Base-by-base conservation (phyloP, 1,284 basidiomycete species). In the Caloboletus firmus region DNA sequence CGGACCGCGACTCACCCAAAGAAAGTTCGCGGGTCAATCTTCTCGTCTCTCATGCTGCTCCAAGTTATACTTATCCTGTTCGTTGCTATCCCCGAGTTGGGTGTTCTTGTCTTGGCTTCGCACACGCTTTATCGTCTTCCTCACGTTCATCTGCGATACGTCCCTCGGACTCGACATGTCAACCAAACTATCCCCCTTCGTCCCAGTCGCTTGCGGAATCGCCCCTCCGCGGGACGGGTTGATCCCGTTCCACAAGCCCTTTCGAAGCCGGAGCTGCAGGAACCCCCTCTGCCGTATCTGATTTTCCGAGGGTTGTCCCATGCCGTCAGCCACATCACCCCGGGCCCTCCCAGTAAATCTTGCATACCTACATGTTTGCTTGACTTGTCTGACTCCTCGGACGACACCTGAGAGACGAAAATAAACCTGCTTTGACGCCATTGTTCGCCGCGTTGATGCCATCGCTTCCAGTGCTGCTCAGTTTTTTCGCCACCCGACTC, bases 191-290 rank as follows among this genome's bases (percentile, higher is more conserved):
- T 43, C 8, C 40, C 43, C 39, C 5, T 35, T 45, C 49, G 36
- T 49, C 8, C 50, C 20, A 7, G 9, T 39, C 11, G 45, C 34
- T 42, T 35, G 51, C 57, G 64, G 60, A 52, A 43, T n/a, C 50
- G 46, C 62, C 57, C 57, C 60, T 63, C 63, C 61, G 61, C 63
- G 63, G 61, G n/a, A 64, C 62, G 61, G 61, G 20, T 49, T 65
- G 63, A 62, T 62, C 60, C 30, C 20, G 32, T 56, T 64, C 61
- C 61, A 45, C 55, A 22, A 7, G 40, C 28, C 51, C 47, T 49
- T 63, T 52, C 50, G 59, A 62, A 63, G 58, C 39, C 49, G 51
- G 62, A 54, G 53, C 10, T 2, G 18, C 45, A 48, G 53, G 63
- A 61, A 56, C 52, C 15, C 32, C 52, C 41, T 42, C 20, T 49